Evolutionary conservation across 768 basidiomycete genomes (phyloP).

Genomic region (Floccularia luteovirens): DNA sequence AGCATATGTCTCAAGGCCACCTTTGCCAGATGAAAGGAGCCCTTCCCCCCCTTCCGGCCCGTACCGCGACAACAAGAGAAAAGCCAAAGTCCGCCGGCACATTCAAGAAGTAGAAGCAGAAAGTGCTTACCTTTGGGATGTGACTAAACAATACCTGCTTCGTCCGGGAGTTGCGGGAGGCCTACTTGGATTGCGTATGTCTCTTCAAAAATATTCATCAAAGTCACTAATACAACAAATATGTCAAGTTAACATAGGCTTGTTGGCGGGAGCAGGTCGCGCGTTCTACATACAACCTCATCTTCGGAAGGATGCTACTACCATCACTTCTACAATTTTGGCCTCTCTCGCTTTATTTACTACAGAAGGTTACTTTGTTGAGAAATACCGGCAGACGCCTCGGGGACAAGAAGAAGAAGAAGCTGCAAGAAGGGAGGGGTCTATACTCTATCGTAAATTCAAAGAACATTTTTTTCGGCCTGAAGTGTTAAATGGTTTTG

Average conservation of each 20-base stretch:
- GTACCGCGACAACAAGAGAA: conserved; percentile 6
- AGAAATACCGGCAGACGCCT: conserved; percentile 52
- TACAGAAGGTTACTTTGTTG: conserved; percentile 55
- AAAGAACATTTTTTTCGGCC: conserved; percentile 55
- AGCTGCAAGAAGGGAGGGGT: conserved; percentile 51
- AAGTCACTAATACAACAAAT: too few relatives aligned
- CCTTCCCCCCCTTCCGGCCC: neutral
- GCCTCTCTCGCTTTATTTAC: conserved; percentile 49
- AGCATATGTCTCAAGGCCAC: conserved; percentile 21
- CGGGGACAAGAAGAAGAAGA: conserved; percentile 50
- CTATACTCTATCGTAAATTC: conserved; percentile 42
- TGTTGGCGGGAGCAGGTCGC: conserved; percentile 55
- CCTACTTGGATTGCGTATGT: conserved; percentile 58
- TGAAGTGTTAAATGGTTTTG: conserved; percentile 55
- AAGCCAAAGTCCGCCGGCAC: conserved; percentile 20
- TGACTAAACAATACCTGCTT: conserved; percentile 46
- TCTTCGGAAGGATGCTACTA: conserved; percentile 48
- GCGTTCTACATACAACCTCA: conserved; percentile 55
- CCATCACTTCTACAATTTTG: conserved; percentile 45
- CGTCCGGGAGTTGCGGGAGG: conserved; percentile 69
- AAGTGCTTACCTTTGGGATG: conserved; percentile 42
- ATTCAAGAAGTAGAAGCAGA: conserved; percentile 41
- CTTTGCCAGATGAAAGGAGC: conserved; percentile 5
- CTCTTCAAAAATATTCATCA: too few relatives aligned
- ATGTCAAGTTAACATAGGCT: conserved; percentile 58